Base-by-base conservation (phyloP, 495 filamentous ascomycete species). In the Parmelia sp. region DNA sequence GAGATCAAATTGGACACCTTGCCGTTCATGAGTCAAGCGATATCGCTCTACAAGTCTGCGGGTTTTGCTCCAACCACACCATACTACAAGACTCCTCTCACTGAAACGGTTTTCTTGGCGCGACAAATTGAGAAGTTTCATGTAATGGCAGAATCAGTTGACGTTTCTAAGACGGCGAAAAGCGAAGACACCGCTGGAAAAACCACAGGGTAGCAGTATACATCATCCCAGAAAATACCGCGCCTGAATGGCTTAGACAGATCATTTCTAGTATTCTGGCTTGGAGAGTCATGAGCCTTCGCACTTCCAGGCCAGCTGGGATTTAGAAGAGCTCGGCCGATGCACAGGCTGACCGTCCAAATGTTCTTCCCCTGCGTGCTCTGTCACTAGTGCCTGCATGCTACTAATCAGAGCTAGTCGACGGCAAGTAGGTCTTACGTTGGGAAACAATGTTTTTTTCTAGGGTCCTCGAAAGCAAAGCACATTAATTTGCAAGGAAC, bases 1-100 rank as follows among this genome's bases (percentile, higher is more conserved):
- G 80, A 80, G 58, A 81, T 86, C 66, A 75, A 78, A 55, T 73
- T 87, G 29, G 84, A 87, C 72, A 85, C 84, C 10, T 71, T 87
- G 57, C 47, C 59, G 23, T 74, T 76, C n/a, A 88, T 87, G 84
- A 64, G 58, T n/a, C 71, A 74, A 8, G 84, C 84, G 31, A 76
- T 77, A 59, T 62, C 58, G 40, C 65, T 86, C 62, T 87, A 88
- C 74, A 68, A 67, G 57, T 67, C 64, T 33, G 64, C 78, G 61
- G 84, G 84, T 27, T 87, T 88, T 72, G 71, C 72, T 69, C 75
- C 80, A 63, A 78, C 78, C n/a, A 74, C 74, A 57, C 64, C 75
- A 12, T 88, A 86, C 65, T 85, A 87, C 73, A 75, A 82, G 9
- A 86, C 78, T 25, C 84, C 84, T 12, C 47, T 85, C 35, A 66